Evolutionary conservation across 345 rosid genomes (phyloP).

Genomic region (Populus alba): DNA sequence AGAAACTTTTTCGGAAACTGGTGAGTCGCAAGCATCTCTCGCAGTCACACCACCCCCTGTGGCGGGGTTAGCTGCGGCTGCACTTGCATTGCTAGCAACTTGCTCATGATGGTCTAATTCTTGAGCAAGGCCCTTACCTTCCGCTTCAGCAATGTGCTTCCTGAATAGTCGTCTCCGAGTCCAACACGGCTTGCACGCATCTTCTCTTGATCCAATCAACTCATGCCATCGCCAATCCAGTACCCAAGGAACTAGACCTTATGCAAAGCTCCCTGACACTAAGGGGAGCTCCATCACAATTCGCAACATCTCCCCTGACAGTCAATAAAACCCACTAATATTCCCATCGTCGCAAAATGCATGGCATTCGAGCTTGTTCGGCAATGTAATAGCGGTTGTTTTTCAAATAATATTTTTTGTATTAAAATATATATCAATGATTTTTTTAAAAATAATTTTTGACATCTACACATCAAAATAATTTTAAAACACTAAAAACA

Average conservation of each 20-base stretch:
- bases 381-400: too few relatives aligned
- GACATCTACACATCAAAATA: too few relatives aligned
- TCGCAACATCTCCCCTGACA: not conserved
- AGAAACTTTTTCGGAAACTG: not conserved
- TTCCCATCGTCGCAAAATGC: not conserved
- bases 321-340: not conserved
- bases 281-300: not conserved
- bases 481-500: too few relatives aligned
- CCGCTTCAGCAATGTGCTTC: not conserved
- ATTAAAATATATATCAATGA: too few relatives aligned
- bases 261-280: not conserved
- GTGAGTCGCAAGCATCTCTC: not conserved
- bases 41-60: not conserved
- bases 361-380: too few relatives aligned
- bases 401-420: too few relatives aligned
- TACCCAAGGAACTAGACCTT: too few relatives aligned
- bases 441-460: too few relatives aligned
- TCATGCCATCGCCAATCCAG: too few relatives aligned
- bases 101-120: not conserved
- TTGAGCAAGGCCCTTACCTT: not conserved
- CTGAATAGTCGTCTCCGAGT: not conserved
- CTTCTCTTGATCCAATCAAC: too few relatives aligned
- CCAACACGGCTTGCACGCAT: too few relatives aligned
- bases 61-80: not conserved
- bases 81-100: not conserved